Evolutionary conservation across 345 rosid genomes (phyloP).

Genomic region (Tarenaya hassleriana): DNA sequence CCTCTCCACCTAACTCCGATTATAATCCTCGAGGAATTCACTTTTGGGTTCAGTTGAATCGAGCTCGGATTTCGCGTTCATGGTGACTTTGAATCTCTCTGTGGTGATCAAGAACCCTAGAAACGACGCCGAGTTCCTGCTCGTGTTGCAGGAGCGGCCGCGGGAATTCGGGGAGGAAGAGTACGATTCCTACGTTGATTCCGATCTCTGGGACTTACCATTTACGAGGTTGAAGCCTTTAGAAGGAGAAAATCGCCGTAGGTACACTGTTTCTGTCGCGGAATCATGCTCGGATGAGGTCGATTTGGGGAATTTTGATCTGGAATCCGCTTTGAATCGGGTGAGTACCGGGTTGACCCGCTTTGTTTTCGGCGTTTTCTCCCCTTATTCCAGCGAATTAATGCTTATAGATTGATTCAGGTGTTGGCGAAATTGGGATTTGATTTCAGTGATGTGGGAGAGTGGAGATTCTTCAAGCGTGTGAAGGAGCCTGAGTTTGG

Average conservation of each 20-base stretch:
- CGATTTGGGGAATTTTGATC: conserved; percentile 37
- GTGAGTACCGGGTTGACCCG: conserved; percentile 21
- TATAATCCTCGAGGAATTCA: not conserved
- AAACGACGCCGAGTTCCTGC: conserved; percentile 40
- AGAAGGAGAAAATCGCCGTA: conserved; percentile 24
- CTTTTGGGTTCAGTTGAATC: not conserved
- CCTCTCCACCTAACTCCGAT: no score
- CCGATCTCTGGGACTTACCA: conserved; percentile 85
- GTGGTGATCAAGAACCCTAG: conserved; percentile 36
- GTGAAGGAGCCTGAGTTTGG: conserved; percentile 83
- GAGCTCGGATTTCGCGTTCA: conserved; percentile 13
- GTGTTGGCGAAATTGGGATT: conserved; percentile 47
- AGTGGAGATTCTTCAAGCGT: conserved; percentile 52
- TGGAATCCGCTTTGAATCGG: conserved; percentile 37
- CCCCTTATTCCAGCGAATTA: conserved; percentile 3
- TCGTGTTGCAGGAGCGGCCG: conserved; percentile 58
- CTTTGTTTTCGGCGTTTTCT: not conserved
- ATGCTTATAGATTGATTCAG: conserved; percentile 30
- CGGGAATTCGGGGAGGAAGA: conserved; percentile 46
- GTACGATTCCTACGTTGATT: conserved; percentile 65
- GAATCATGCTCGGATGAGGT: conserved; percentile 34
- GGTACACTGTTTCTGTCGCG: conserved; percentile 20
- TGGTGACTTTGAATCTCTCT: conserved; percentile 50
- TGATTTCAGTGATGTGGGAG: conserved; percentile 34
- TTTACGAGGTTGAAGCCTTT: conserved; percentile 32